Evolutionary conservation across 805 yeast genomes (phyloP), one percentile per base, ranked within the genome.

Genomic region (Starmerella apicola): DNA sequence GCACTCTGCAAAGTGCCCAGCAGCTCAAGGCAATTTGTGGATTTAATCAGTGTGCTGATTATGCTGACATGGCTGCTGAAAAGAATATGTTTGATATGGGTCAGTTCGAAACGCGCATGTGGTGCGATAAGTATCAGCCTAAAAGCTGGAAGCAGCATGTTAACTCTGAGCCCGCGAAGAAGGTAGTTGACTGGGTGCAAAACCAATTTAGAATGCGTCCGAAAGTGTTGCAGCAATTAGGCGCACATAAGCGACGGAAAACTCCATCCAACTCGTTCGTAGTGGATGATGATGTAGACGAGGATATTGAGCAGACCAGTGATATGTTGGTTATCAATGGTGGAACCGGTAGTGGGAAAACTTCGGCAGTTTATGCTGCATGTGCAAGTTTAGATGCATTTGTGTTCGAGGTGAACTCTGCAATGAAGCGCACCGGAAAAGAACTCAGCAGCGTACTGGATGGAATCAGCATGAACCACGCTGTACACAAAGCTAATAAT

Each of bases 391-490:
- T 77, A 8, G 63, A 66, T 16, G 86, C 86, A 0, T 81, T 76
- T 50, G 80, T 86, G 3, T 78, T 81, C 55, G 97, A 88, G 55
- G 66, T 86, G 22, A 83, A 82, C 56, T 65, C 85, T 0, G 72
- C 84, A n/a, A 78, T 74, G 49, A 63, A 72, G 24, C 65, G 97
- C 53, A 72, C 84, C 1, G 72, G 78, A 35, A 80, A 74, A 54
- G 88, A 81, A 45, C 68, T 88, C 12, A 62, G 67, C 37, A 70
- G 74, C 20, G 71, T 57, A 23, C 64, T 88, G 28, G 76, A 70
- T 36, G 96, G 93, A 52, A 70, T 85, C 38, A 76, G 88, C 41
- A 86, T 95, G 3, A 80, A 94, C 0, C 84, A 83, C 44, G 63
- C 80, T 34, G 86, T 88, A 2, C 82, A 78, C 47, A 34, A 37